Percentiles rank a stretch among this genome's conserved stretches.
phyloP scores from a whole-genome alignment of 768 basidiomycete genomes.

The Hydnomerulius pinastri region DNA sequence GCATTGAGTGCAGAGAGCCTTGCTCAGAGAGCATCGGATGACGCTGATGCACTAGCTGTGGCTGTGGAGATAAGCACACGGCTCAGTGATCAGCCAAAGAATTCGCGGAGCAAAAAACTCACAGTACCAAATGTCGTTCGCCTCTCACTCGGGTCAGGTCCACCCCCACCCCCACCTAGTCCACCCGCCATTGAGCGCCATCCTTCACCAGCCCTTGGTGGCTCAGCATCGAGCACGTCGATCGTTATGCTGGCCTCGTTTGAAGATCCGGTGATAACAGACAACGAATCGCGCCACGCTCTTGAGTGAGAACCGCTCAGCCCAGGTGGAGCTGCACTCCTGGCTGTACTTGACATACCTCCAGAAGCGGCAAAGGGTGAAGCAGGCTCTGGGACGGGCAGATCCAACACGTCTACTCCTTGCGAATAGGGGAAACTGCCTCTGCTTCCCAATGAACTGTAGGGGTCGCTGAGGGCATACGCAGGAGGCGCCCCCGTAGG shows the following conservation, averaged over 20 bases:
- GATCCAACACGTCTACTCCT: slow-evolving; percentile 51
- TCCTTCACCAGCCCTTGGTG: slow-evolving; percentile 58
- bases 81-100: slow-evolving; percentile 12
- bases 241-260: slow-evolving; percentile 41
- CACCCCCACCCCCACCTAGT: slow-evolving; percentile 18
- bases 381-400: slow-evolving; percentile 58
- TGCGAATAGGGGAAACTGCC: slow-evolving; percentile 27
- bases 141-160: slow-evolving; percentile 33
- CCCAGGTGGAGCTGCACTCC: slow-evolving; percentile 37
- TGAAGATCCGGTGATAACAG: slow-evolving; percentile 33
- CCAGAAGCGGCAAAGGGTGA: slow-evolving; percentile 49
- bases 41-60: slow-evolving; percentile 44
- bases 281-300: slow-evolving; percentile 38
- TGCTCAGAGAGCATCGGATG: slow-evolving; percentile 53
- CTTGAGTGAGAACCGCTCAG: slow-evolving; percentile 31
- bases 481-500: slow-evolving; percentile 32
- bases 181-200: slow-evolving; percentile 60
- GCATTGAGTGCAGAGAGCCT: slow-evolving; percentile 66
- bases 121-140: slow-evolving; percentile 67
- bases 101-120: slow-evolving; percentile 30
- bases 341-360: slow-evolving; percentile 27
- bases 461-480: slow-evolving; percentile 32
- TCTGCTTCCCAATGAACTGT: slow-evolving; percentile 26
- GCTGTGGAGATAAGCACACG: slow-evolving; percentile 32
- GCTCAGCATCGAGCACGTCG: slow-evolving; percentile 70